Conservation (phyloP, 2,329 filamentous ascomycete genomes). For the Purpureocillium takamizusanense region DNA sequence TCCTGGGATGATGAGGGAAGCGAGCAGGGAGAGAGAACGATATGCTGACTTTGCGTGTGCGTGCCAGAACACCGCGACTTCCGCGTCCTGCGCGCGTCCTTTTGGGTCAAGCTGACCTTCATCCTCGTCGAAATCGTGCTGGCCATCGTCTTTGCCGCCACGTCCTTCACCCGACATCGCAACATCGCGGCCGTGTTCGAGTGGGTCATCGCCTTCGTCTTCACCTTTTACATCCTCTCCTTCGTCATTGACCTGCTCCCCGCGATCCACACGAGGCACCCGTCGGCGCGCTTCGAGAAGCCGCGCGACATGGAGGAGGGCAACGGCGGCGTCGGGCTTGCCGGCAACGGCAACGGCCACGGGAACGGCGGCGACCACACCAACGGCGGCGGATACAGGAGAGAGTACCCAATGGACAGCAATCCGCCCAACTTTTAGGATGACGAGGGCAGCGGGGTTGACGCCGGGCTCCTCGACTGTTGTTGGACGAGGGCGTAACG, state of each 20-base stretch:
- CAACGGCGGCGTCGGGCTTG: background rate
- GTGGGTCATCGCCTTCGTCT: slow-evolving; percentile 71
- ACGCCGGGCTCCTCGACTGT: no score
- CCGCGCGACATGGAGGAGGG: slow-evolving; percentile 15
- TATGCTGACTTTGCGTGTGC: background rate
- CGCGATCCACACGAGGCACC: slow-evolving; percentile 51
- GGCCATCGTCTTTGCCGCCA: slow-evolving; percentile 61
- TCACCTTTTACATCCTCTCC: slow-evolving; percentile 78
- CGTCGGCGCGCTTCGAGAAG: slow-evolving; percentile 19
- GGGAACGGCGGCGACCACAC: slow-evolving; percentile 1
- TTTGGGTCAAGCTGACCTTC: slow-evolving; percentile 82
- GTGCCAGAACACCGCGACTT: slow-evolving; percentile 61
- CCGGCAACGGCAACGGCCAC: background rate
- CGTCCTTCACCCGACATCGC: slow-evolving; percentile 35
- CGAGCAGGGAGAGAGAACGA: background rate
- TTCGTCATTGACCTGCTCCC: slow-evolving; percentile 85
- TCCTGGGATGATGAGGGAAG: no score
- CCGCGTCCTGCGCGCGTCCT: slow-evolving; percentile 64
- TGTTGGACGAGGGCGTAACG: no score
- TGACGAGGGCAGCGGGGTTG: background rate
- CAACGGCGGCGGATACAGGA: no score
- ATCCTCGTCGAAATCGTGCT: slow-evolving; percentile 71
- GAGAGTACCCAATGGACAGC: slow-evolving; percentile 13
- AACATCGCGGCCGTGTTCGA: slow-evolving; percentile 73
- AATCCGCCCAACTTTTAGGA: slow-evolving; percentile 8